Conservation (phyloP, 2,329 filamentous ascomycete genomes). For the Fusarium chlamydosporum region DNA sequence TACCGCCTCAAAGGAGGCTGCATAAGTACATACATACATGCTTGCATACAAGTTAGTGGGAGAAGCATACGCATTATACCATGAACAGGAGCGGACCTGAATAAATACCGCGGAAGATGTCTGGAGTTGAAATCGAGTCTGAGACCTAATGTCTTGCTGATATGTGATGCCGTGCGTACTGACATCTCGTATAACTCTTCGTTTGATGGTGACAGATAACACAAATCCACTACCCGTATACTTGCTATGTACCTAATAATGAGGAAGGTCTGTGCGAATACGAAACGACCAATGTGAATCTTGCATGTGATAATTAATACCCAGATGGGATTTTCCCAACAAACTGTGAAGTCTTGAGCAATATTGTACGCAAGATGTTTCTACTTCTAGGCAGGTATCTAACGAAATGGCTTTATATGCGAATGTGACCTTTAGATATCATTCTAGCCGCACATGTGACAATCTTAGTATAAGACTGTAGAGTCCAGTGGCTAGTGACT, state of each 20-base stretch:
- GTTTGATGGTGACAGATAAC: not conserved
- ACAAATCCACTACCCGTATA: not conserved
- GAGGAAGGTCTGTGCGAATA: conserved; percentile 29
- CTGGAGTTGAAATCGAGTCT: conserved; percentile 7
- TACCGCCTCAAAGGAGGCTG: conserved; percentile 24
- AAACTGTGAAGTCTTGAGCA: not conserved
- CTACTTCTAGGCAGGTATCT: not conserved
- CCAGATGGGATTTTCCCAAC: not conserved
- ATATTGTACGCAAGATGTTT: not conserved
- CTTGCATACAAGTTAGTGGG: conserved; percentile 29
- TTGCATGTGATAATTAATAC: conserved; percentile 25
- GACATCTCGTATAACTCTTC: not conserved
- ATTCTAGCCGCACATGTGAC: conserved; percentile 29
- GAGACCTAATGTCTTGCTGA: not conserved
- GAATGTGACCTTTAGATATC: conserved; percentile 25
- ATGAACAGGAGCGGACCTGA: conserved; percentile 34
- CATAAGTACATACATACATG: conserved; percentile 29
- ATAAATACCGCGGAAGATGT: conserved; percentile 29
- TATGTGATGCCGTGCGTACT: not conserved
- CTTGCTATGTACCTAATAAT: conserved; percentile 10
- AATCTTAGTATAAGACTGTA: not conserved
- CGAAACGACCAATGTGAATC: conserved; percentile 2
- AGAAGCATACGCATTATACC: conserved; percentile 39
- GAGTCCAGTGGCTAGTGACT: conserved; percentile 4
- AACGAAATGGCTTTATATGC: not conserved